A percentile compares a stretch with the other conserved stretches of the same genome.
These are phyloP conservation scores for Penicillium sp. DNA, from an alignment of 2,329 filamentous ascomycete genomes.

Conservation along the genomic window DNA sequence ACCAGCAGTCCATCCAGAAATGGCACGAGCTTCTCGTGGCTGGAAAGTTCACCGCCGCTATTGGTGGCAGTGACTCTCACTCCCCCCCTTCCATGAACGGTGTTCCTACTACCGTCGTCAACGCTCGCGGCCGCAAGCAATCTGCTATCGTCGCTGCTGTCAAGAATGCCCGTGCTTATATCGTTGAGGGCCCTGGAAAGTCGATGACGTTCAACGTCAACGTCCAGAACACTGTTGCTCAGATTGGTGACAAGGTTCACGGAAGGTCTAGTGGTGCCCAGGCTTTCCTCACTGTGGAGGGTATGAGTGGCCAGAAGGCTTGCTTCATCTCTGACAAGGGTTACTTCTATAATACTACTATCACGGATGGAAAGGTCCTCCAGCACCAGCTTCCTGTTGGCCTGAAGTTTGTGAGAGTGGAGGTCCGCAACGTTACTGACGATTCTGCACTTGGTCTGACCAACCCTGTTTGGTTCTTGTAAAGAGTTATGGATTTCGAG, in stretches of 20 bases:
- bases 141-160: slow-evolving; percentile 27
- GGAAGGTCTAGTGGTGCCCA: background rate
- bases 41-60: slow-evolving; percentile 25
- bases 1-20: slow-evolving; percentile 25
- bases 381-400: slow-evolving; percentile 5
- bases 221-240: background rate
- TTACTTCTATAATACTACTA: slow-evolving; percentile 22
- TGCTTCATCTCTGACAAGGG: slow-evolving; percentile 27
- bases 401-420: slow-evolving; percentile 23
- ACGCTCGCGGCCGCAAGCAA: slow-evolving; percentile 21
- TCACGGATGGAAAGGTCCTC: slow-evolving; percentile 14
- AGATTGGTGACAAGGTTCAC: slow-evolving; percentile 2
- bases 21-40: slow-evolving; percentile 28
- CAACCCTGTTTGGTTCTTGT: slow-evolving; percentile 26
- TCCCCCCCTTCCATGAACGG: slow-evolving; percentile 25
- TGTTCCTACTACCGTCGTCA: slow-evolving; percentile 29
- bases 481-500: background rate
- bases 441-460: slow-evolving; percentile 25
- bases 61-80: slow-evolving; percentile 31
- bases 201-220: slow-evolving; percentile 25
- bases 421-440: slow-evolving; percentile 22
- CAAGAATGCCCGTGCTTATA: slow-evolving; percentile 25
- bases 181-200: slow-evolving; percentile 27
- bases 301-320: slow-evolving; percentile 17
- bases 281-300: slow-evolving; percentile 12